A percentile compares a stretch with the other conserved stretches of the same genome.
phyloP scores from a whole-genome alignment of 768 basidiomycete species.

The Lentinula sp. region DNA sequence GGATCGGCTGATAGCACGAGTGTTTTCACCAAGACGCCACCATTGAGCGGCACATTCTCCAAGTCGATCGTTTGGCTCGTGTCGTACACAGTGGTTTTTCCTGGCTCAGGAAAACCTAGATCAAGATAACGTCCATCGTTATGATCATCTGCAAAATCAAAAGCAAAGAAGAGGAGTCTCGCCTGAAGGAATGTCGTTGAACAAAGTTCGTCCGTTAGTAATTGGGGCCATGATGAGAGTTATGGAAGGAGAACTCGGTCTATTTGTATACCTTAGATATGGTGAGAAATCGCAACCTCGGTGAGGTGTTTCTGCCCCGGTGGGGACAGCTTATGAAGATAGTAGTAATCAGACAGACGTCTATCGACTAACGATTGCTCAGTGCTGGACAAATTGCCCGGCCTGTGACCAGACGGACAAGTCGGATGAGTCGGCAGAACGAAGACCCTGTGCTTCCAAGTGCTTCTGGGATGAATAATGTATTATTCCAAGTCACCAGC shows the following conservation, averaged over 20 bases:
- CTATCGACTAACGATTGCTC: too few relatives aligned
- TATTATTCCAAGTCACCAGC: too few relatives aligned
- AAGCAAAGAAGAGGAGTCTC: not conserved
- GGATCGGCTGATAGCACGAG: conserved; percentile 33
- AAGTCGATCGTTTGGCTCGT: conserved; percentile 27
- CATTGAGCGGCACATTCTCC: conserved; percentile 25
- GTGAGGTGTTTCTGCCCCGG: not conserved
- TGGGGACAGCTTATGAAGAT: not conserved
- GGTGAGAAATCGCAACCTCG: not conserved
- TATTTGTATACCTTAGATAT: not conserved
- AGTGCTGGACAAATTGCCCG: not conserved
- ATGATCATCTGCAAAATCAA: not conserved
- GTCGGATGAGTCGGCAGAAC: not conserved
- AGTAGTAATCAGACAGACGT: not conserved
- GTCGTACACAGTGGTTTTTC: conserved; percentile 26
- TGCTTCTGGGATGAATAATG: not conserved
- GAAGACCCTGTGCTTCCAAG: not conserved
- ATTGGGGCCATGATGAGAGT: conserved; percentile 10
- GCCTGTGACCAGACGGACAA: not conserved
- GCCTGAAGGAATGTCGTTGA: conserved; percentile 20
- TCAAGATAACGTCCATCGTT: not conserved
- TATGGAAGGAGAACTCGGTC: not conserved
- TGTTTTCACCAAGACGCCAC: conserved; percentile 30
- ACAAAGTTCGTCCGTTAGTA: conserved; percentile 18
- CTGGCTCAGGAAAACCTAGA: conserved; percentile 19